A percentile compares a stretch with the other conserved stretches of the same genome.
Conservation (phyloP, 1,139 yeast genomes). For the Citeromyces siamensis region DNA sequence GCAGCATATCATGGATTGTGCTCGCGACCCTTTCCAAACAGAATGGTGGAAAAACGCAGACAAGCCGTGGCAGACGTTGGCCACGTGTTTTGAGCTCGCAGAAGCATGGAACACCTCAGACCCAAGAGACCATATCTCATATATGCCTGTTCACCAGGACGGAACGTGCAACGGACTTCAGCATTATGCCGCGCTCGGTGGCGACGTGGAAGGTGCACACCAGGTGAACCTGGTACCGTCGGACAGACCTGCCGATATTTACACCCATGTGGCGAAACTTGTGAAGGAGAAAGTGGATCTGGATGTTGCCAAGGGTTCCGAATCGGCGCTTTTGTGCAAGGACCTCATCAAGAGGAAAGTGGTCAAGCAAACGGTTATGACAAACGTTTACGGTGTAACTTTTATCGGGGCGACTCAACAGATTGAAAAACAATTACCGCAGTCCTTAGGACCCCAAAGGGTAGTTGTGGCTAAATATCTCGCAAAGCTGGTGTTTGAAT, state of each 20-base stretch:
- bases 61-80: constrained; percentile 91
- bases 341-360: constrained; percentile 74
- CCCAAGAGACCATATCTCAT: constrained; percentile 66
- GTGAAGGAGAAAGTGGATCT: constrained; percentile 47
- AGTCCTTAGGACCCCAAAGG: constrained; percentile 24
- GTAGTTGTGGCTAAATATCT: constrained; percentile 44
- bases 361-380: constrained; percentile 96
- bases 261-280: constrained; percentile 66
- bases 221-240: constrained; percentile 83
- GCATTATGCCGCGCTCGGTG: constrained; percentile 97
- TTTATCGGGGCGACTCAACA: constrained; percentile 89
- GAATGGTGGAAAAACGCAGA: constrained; percentile 84
- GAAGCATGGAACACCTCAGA: constrained; percentile 62
- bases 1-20: constrained; percentile 52
- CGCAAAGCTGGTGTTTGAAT: constrained; percentile 67
- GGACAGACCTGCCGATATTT: constrained; percentile 86
- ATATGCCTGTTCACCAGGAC: constrained; percentile 91
- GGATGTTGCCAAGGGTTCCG: constrained; percentile 39
- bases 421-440: constrained; percentile 53
- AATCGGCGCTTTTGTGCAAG: constrained; percentile 36
- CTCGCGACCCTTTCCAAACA: constrained; percentile 49
- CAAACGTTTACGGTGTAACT: constrained; percentile 97
- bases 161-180: constrained; percentile 97
- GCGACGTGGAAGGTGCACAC: constrained; percentile 87
- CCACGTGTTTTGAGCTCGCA: constrained; percentile 70